Evolutionary conservation across 176 grass and related monocot genomes (phyloP), one percentile per base, ranked within the genome.

Genomic region (Carex cristatella): DNA sequence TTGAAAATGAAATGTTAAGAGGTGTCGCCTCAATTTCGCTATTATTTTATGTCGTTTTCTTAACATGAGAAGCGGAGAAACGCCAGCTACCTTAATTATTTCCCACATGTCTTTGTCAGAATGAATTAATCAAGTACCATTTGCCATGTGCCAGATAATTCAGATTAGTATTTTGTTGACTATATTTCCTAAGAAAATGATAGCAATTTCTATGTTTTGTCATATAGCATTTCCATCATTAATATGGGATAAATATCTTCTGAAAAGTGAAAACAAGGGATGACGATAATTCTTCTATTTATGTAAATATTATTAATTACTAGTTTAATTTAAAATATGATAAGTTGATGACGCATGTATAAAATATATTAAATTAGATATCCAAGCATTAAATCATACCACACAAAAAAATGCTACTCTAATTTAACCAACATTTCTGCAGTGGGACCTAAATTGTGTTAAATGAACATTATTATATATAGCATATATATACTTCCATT

Each of bases 51-150:
- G 55, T 31, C 38, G 30, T 13, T 82, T 64, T 82, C 59, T 46
- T 53, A 51, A 63, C 11, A 53, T 83, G 80, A 65, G 80, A 83
- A 83, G 80, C 62, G 80, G 80, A 68, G 60, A 83, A 68, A 40
- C 80, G 42, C 64, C 73, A 33, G 11, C 27, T 56, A 3, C 69
- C 30, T 1, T 7, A 35, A 35, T 35, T 35, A 18, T 3, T 67
- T 10, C 0, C 32, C 80, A 30, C 46, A 59, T 65, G 56, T 81
- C 62, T 13, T 54, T 77, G 73, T 56, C 46, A 77, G 27, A 32
- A 48, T 55, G 73, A 55, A 77, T 83, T 83, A 48, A 83, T 83
- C 40, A 4, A 53, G 61, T 55, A 68, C 23, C 62, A 83, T 19
- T 67, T 55, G 80, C 40, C 80, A 83, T 83, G 80, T 65, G 80